A percentile compares a stretch with the other conserved stretches of the same genome.
These are phyloP conservation scores for Panaeolus papilionaceus DNA, from an alignment of 768 basidiomycete genomes.

Conservation along the genomic window DNA sequence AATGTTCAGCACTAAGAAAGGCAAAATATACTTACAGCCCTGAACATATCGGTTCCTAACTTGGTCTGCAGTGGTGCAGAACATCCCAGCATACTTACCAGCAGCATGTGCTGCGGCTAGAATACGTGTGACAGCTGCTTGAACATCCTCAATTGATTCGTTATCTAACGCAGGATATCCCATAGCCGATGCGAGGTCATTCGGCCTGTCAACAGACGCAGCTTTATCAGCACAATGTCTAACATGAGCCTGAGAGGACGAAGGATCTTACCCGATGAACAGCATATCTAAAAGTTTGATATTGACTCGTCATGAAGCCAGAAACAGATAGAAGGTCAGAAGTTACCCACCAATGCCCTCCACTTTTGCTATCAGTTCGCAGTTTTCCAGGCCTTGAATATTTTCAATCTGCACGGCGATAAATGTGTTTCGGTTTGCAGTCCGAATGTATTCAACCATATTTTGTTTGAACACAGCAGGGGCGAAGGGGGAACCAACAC, in stretches of 20 bases:
- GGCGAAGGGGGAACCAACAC: conserved; percentile 30
- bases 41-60: conserved; percentile 25
- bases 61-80: conserved; percentile 26
- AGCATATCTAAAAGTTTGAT: not conserved
- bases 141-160: conserved; percentile 23
- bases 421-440: conserved; percentile 30
- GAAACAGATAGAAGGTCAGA: not conserved
- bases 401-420: conserved; percentile 30
- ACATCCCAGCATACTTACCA: conserved; percentile 32
- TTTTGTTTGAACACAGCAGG: conserved; percentile 29
- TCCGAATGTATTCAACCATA: conserved; percentile 27
- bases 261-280: not conserved
- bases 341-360: conserved; percentile 20
- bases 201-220: conserved; percentile 20
- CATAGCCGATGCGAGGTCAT: conserved; percentile 24
- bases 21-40: conserved; percentile 23
- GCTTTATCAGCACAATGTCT: not conserved
- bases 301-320: not conserved
- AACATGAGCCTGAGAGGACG: not conserved
- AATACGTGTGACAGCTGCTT: conserved; percentile 24
- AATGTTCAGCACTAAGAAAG: not conserved
- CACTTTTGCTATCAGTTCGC: conserved; percentile 29
- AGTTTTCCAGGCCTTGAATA: conserved; percentile 27
- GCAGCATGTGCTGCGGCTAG: conserved; percentile 25
- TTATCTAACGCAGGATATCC: conserved; percentile 13